Evolutionary conservation across 2,329 filamentous ascomycete genomes (phyloP), one percentile per base, ranked within the genome.

Genomic region (Aspergillus sp.): DNA sequence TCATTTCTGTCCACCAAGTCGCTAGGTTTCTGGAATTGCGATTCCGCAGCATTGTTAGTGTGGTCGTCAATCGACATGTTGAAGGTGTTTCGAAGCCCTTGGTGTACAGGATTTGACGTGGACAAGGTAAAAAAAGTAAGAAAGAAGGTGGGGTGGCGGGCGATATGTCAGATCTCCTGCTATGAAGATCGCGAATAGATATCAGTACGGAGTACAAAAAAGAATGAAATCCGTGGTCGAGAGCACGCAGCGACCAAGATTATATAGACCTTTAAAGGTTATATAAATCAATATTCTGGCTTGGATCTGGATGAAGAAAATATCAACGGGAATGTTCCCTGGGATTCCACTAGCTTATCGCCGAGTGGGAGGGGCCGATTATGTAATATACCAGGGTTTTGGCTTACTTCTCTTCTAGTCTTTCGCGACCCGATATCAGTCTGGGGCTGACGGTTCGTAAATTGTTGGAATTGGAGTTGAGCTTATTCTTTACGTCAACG

Each of bases 1-100:
- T 70, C 67, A 48, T 70, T 55, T 39, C 56, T 56, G 49, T 69
- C 63, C 9, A 68, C 63, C 38, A 69, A 51, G 46, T 69, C 63
- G 5, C 64, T 61, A n/a, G 63, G 59, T 40, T 66, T 67, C 48
- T 68, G 61, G 48, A 68, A 68, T 41, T 66, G 63, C 34, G 63
- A 62, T 43, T 62, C 59, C 4, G 49, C 48, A 28, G 48, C 52
- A 46, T 52, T 52, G 40, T 49, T 48, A 12, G 43, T 51, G 10
- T 63, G 52, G 38, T 48, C 49, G 42, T 60, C 52, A 42, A 48
- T 47, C 7, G 62, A 62, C 63, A 66, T 66, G 46, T 27, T 63
- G 47, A 42, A 30, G n/a, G n/a, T 36, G 36, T 27, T 19, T 39
- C 3, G 26, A 19, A 6, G 3, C 26, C 7, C 4, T 39, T 9